These are phyloP conservation scores for Schizothecium vesticola DNA, from an alignment of 495 filamentous ascomycete species.

Conservation along the genomic window DNA sequence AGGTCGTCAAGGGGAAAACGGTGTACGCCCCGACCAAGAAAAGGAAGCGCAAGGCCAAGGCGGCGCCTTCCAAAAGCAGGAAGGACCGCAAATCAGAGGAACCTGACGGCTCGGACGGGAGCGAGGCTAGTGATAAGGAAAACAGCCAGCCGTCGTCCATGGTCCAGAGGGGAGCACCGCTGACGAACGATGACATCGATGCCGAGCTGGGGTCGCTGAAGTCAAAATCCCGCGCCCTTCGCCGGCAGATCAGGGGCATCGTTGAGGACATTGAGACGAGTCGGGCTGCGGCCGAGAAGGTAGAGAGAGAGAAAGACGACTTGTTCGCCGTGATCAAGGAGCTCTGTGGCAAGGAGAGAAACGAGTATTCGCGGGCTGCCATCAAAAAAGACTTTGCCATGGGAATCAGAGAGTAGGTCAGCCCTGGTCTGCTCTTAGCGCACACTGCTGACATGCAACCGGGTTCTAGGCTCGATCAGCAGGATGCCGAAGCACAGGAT, in stretches of 20 bases:
- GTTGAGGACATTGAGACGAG: slow-evolving; percentile 9
- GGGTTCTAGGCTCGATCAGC: slow-evolving; percentile 28
- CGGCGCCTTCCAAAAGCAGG: slow-evolving; percentile 12
- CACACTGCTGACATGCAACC: not conserved
- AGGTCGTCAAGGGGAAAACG: slow-evolving; percentile 41
- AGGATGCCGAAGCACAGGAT: slow-evolving; percentile 27
- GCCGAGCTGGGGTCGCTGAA: slow-evolving; percentile 19
- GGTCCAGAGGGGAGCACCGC: not conserved
- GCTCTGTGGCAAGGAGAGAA: slow-evolving; percentile 53
- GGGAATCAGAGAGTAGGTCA: slow-evolving; percentile 47
- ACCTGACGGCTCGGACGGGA: slow-evolving; percentile 2
- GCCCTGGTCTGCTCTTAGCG: not conserved
- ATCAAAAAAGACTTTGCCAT: slow-evolving; percentile 58
- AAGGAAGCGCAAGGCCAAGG: slow-evolving; percentile 26
- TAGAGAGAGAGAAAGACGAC: slow-evolving; percentile 19
- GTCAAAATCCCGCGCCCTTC: slow-evolving; percentile 27
- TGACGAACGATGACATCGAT: slow-evolving; percentile 23
- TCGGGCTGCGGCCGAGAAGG: slow-evolving; percentile 16
- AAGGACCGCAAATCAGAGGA: slow-evolving; percentile 21
- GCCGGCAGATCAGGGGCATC: slow-evolving; percentile 3
- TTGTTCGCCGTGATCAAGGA: slow-evolving; percentile 33
- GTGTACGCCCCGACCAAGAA: slow-evolving; percentile 43
- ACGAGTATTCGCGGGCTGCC: slow-evolving; percentile 50
- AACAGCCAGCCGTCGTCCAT: slow-evolving; percentile 12
- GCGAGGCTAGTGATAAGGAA: slow-evolving; percentile 27